These are phyloP conservation scores for Eucalyptus camaldulensis DNA, from an alignment of 345 rosid genomes.

Conservation along the genomic window DNA sequence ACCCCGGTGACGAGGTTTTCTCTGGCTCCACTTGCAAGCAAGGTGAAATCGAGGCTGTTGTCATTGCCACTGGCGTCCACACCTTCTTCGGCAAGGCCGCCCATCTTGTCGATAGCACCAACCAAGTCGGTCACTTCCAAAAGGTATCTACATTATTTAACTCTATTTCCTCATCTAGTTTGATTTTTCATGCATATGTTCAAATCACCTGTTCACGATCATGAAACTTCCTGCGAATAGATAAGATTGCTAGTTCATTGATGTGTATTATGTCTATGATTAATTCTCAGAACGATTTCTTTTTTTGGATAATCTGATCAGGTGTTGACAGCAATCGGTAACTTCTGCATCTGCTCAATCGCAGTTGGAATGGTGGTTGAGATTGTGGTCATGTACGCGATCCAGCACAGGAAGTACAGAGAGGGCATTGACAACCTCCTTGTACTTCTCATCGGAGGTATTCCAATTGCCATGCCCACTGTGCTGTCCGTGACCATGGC, in stretches of 20 bases:
- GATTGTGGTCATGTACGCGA: slow-evolving; percentile 62
- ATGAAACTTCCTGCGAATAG: neutral
- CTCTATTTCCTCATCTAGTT: neutral
- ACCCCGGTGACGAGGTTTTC: slow-evolving; percentile 60
- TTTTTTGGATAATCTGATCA: neutral
- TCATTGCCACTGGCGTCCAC: slow-evolving; percentile 86
- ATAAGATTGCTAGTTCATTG: neutral
- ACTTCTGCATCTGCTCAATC: slow-evolving; percentile 95
- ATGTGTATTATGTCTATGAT: neutral
- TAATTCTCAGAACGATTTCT: neutral
- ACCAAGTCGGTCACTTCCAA: slow-evolving; percentile 94
- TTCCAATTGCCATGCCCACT: slow-evolving; percentile 98
- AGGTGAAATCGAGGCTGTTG: slow-evolving; percentile 91
- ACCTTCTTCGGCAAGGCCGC: slow-evolving; percentile 99
- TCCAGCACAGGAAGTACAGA: slow-evolving; percentile 63
- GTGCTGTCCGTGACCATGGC: slow-evolving; percentile 98
- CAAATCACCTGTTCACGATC: neutral
- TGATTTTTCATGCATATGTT: neutral
- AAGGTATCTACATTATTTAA: slow-evolving; percentile 20
- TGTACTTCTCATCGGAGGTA: slow-evolving; percentile 96
- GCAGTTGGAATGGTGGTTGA: slow-evolving; percentile 71
- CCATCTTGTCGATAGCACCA: slow-evolving; percentile 86
- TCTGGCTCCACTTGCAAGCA: slow-evolving; percentile 96
- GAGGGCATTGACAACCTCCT: slow-evolving; percentile 89
- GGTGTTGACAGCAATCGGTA: slow-evolving; percentile 88